Conservation (phyloP, 2,329 filamentous ascomycete genomes). For the Botryotinia calthae region DNA sequence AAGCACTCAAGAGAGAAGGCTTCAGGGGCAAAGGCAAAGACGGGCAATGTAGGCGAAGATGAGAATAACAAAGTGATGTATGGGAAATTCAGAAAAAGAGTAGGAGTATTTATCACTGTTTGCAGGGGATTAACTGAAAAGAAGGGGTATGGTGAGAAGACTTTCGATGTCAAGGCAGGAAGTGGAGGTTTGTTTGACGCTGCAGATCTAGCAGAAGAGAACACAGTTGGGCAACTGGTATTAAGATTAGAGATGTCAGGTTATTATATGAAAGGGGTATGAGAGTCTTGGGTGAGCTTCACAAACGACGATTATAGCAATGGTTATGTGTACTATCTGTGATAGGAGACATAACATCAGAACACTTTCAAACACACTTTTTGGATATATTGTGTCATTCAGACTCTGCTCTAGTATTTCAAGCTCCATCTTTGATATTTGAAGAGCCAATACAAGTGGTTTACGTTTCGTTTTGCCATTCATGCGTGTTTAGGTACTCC, state of each 20-base stretch:
- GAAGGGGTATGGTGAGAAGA: conserved; percentile 43
- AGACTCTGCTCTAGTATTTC: neutral
- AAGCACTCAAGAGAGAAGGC: conserved; percentile 46
- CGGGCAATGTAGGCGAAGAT: conserved; percentile 32
- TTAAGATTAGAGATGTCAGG: conserved; percentile 68
- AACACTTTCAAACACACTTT: neutral
- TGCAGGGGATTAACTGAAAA: conserved; percentile 67
- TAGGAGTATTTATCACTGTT: conserved; percentile 71
- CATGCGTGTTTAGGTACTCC: neutral
- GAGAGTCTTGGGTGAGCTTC: neutral
- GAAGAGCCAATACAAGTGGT: neutral
- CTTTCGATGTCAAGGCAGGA: conserved; percentile 33
- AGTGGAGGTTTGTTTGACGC: conserved; percentile 39
- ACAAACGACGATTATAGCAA: neutral
- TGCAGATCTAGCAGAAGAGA: conserved; percentile 47
- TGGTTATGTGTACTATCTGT: neutral
- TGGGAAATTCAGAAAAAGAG: conserved; percentile 64
- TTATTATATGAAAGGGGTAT: conserved; percentile 51
- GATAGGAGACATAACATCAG: neutral
- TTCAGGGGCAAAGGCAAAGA: conserved; percentile 39
- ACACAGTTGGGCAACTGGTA: conserved; percentile 66
- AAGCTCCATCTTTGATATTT: neutral
- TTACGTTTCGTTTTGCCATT: neutral
- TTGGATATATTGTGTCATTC: neutral
- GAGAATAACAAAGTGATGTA: conserved; percentile 55